Percentiles rank a stretch among this genome's conserved stretches.
Evolutionary conservation across 2,329 filamentous ascomycete genomes (phyloP).

Genomic region (Nannizziopsis barbatae): DNA sequence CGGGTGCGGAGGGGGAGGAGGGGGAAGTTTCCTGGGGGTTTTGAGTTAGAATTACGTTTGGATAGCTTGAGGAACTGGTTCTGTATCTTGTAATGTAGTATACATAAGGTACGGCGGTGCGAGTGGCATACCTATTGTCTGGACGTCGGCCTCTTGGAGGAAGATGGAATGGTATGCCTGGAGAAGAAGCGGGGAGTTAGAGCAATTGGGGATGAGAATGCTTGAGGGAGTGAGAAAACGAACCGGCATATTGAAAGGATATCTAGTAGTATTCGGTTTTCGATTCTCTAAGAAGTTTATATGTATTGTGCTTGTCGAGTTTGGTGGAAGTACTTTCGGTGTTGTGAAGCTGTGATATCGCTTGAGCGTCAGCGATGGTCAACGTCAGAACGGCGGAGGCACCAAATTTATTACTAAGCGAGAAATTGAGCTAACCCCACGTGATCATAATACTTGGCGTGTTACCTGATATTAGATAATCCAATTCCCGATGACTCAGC

Average conservation of each 20-base stretch:
- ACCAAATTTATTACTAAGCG: no score
- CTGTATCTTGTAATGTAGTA: neutral
- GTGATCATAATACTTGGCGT: no score
- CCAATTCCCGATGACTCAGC: no score
- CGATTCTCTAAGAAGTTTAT: no score
- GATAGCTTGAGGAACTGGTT: neutral
- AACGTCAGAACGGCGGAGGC: no score
- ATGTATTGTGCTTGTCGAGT: neutral
- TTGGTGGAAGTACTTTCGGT: no score
- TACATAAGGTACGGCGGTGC: neutral
- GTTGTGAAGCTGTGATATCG: neutral
- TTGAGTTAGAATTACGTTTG: neutral
- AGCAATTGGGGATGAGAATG: neutral
- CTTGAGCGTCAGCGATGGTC: neutral
- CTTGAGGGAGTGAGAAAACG: constrained; percentile 14
- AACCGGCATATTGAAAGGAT: constrained; percentile 38
- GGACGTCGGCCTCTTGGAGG: constrained; percentile 63
- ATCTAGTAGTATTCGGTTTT: neutral
- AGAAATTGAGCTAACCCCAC: no score
- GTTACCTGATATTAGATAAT: no score
- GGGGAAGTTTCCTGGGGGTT: constrained; percentile 68
- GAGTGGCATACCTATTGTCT: constrained; percentile 46
- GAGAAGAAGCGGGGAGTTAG: constrained; percentile 4
- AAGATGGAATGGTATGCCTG: constrained; percentile 98
- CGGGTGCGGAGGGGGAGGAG: constrained; percentile 89